Evolutionary conservation across 441 rosid species (phyloP).

Genomic region (Viola pubescens): DNA sequence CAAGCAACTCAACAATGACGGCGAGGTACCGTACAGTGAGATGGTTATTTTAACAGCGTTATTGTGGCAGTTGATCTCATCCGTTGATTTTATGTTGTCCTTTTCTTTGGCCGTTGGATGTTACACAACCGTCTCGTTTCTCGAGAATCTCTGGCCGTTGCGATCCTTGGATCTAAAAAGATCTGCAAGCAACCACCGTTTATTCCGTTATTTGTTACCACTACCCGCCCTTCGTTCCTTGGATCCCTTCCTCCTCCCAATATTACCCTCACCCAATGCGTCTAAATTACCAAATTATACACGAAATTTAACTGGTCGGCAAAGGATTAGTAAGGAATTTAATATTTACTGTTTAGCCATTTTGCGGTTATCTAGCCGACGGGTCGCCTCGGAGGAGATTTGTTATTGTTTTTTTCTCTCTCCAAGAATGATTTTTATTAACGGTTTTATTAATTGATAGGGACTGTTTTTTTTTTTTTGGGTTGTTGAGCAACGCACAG

Average conservation of each 20-base stretch:
- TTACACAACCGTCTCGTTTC: constrained; percentile 18
- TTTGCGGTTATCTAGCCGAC: constrained; percentile 10
- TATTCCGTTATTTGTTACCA: constrained; percentile 31
- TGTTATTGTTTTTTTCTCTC: constrained; percentile 5
- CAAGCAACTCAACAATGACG: constrained; percentile 57
- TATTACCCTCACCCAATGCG: background rate
- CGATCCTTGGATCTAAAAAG: constrained; percentile 41
- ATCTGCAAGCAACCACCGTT: constrained; percentile 45
- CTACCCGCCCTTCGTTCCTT: constrained; percentile 14
- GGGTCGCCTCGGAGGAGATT: constrained; percentile 5
- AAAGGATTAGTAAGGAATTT: constrained; percentile 7
- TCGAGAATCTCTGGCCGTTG: constrained; percentile 41
- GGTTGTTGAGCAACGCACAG: constrained; percentile 31
- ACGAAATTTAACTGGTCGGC: background rate
- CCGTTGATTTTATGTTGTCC: constrained; percentile 26
- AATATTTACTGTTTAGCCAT: background rate
- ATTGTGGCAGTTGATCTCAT: constrained; percentile 17
- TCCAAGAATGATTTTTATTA: constrained; percentile 25
- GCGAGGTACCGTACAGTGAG: constrained; percentile 32
- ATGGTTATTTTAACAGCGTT: background rate
- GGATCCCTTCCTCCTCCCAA: background rate
- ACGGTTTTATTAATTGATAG: constrained; percentile 6
- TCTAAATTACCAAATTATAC: background rate
- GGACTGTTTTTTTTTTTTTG: constrained; percentile 18
- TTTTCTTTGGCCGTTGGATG: constrained; percentile 23